These are phyloP conservation scores for Diutina scorzettiae DNA, from an alignment of 1,139 yeast species.

Conservation along the genomic window DNA sequence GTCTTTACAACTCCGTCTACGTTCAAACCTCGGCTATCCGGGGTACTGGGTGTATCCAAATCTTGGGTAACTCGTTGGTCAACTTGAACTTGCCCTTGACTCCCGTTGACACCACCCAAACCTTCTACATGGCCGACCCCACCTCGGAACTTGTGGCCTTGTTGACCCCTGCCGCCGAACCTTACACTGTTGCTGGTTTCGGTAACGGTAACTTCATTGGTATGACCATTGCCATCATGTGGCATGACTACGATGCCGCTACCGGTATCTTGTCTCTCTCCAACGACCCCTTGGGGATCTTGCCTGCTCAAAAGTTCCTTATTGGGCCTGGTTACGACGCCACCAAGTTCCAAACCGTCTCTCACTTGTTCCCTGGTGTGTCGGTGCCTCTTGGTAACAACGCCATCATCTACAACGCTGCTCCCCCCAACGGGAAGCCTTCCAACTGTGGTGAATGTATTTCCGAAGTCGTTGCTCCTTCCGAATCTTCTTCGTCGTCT, in stretches of 20 bases:
- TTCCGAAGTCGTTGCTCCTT: neutral
- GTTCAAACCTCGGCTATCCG: neutral
- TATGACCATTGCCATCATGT: neutral
- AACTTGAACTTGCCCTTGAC: slow-evolving; percentile 3
- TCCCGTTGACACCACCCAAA: slow-evolving; percentile 4
- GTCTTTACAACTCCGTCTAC: slow-evolving; percentile 1
- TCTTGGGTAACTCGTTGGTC: slow-evolving; percentile 1
- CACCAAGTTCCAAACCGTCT: neutral
- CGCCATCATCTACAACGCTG: neutral
- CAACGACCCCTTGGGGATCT: neutral
- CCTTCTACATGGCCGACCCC: neutral
- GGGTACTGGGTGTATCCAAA: slow-evolving; percentile 4
- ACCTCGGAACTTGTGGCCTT: neutral
- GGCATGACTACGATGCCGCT: neutral
- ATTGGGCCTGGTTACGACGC: neutral
- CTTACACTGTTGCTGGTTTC: slow-evolving; percentile 5
- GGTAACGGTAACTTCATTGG: slow-evolving; percentile 5
- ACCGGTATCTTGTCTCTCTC: slow-evolving; percentile 3
- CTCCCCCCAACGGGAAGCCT: neutral
- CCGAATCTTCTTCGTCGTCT: neutral
- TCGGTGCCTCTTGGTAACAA: neutral
- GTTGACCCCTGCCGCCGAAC: neutral
- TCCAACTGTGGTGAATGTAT: slow-evolving; percentile 1
- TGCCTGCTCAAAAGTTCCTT: neutral
- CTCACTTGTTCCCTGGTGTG: slow-evolving; percentile 2